Evolutionary conservation across 2,329 filamentous ascomycete genomes (phyloP).

Genomic region (Alternaria tenuissima): DNA sequence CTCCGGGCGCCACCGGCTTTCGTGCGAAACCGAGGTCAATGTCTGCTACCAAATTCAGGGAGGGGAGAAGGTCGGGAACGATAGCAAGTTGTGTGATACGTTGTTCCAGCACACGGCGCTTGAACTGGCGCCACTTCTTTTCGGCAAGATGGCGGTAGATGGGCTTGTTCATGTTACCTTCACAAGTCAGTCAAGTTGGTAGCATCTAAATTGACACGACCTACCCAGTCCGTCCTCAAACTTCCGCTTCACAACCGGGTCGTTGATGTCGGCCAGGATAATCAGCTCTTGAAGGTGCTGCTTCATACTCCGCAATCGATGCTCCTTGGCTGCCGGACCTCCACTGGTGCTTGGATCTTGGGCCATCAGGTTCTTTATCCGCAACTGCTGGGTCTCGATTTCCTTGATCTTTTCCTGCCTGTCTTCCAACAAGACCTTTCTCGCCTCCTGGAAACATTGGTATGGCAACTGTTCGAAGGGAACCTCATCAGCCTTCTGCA

Average conservation of each 20-base stretch:
- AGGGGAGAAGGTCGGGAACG: constrained; percentile 84
- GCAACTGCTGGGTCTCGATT: constrained; percentile 72
- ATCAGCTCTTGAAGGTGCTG: constrained; percentile 79
- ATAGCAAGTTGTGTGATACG: constrained; percentile 87
- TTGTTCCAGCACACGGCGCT: constrained; percentile 80
- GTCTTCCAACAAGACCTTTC: constrained; percentile 81
- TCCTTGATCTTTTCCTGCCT: constrained; percentile 79
- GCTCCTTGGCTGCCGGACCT: constrained; percentile 71
- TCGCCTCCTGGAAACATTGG: constrained; percentile 97
- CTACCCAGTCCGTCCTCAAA: constrained; percentile 92
- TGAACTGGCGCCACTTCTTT: constrained; percentile 85
- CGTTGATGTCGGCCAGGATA: constrained; percentile 92
- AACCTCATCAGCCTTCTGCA: constrained; percentile 68
- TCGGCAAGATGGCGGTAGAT: constrained; percentile 93
- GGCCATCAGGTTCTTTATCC: constrained; percentile 73
- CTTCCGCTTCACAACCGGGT: constrained; percentile 88
- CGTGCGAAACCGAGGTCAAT: constrained; percentile 82
- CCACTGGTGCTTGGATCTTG: constrained; percentile 66
- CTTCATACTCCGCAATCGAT: constrained; percentile 73
- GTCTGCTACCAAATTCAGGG: constrained; percentile 79
- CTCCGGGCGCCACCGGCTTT: constrained; percentile 75
- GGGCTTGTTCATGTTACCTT: constrained; percentile 94
- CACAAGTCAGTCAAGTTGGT: constrained; percentile 14
- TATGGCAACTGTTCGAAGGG: constrained; percentile 95
- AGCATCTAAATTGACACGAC: constrained; percentile 33